Conservation (phyloP, 75 land plant genomes). For the Pinus albicaulis region DNA sequence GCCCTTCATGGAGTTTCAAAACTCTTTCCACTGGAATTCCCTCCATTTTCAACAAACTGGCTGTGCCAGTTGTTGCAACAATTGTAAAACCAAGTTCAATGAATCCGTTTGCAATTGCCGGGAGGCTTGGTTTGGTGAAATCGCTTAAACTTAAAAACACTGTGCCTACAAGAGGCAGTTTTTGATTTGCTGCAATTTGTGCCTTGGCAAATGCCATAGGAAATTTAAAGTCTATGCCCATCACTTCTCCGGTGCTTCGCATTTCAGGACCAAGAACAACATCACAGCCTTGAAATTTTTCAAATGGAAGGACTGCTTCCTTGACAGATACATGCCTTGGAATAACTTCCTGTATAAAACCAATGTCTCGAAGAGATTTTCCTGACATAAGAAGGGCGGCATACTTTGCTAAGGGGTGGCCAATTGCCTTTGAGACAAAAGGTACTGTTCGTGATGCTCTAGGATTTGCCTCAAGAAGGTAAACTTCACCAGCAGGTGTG, state of each 20-base stretch:
- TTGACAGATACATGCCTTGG: conserved; percentile 93
- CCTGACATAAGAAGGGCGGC: conserved; percentile 98
- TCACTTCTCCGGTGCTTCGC: conserved; percentile 99
- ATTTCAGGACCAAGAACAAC: conserved; percentile 95
- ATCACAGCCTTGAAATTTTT: conserved; percentile 98
- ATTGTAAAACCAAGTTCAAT: conserved; percentile 68
- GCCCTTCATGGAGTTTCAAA: conserved; percentile 95
- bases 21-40: conserved; percentile 74
- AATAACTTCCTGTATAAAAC: conserved; percentile 78
- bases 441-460: conserved; percentile 99
- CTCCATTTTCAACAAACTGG: conserved; percentile 55
- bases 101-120: conserved; percentile 72
- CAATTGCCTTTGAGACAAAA: conserved; percentile 98
- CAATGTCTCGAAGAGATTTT: conserved; percentile 63
- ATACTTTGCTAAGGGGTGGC: conserved; percentile 97
- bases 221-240: conserved; percentile 87
- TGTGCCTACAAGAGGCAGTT: conserved; percentile 80
- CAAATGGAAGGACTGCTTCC: conserved; percentile 99
- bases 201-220: conserved; percentile 94
- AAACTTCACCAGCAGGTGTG: conserved; percentile 71
- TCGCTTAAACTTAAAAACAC: conserved; percentile 95
- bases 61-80: conserved; percentile 87
- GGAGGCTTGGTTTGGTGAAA: conserved; percentile 68
- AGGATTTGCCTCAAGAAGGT: conserved; percentile 95
- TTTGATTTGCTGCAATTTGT: conserved; percentile 95